Conservation (phyloP, 768 basidiomycete species). For the Cytidiella melzeri region DNA sequence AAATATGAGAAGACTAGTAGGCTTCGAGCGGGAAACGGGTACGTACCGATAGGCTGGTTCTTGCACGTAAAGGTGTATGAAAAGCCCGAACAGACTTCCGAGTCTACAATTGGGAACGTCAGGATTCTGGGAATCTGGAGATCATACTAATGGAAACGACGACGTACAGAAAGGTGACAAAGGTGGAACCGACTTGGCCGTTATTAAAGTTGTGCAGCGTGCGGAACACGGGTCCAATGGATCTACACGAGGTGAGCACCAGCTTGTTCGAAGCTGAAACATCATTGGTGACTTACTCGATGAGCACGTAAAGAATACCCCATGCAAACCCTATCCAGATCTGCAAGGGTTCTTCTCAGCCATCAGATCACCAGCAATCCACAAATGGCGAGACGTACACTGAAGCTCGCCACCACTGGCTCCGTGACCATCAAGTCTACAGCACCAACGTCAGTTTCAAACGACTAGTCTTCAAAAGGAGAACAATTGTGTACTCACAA, state of each 20-base stretch:
- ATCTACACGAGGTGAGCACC: conserved; percentile 32
- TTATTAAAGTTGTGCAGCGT: conserved; percentile 53
- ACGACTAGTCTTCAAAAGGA: background rate
- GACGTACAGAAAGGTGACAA: conserved; percentile 49
- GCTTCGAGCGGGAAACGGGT: background rate
- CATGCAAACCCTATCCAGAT: conserved; percentile 72
- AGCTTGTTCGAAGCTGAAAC: background rate
- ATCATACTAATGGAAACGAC: conserved; percentile 20
- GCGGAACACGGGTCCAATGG: conserved; percentile 49
- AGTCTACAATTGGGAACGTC: conserved; percentile 32
- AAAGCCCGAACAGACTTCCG: conserved; percentile 32
- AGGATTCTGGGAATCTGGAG: background rate
- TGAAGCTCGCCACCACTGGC: conserved; percentile 68
- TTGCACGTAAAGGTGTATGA: conserved; percentile 25
- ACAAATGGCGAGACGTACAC: conserved; percentile 35
- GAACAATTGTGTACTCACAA: conserved; percentile 37
- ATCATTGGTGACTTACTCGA: conserved; percentile 36
- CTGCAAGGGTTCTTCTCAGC: too few relatives aligned
- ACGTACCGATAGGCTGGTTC: conserved; percentile 25
- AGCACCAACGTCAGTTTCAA: background rate
- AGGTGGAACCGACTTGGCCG: conserved; percentile 55
- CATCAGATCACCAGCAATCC: too few relatives aligned
- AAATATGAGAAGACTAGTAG: background rate
- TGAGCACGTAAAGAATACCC: conserved; percentile 67
- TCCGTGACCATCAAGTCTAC: conserved; percentile 65